Conservation (phyloP, 805 yeast genomes). For the Candida boidinii region DNA sequence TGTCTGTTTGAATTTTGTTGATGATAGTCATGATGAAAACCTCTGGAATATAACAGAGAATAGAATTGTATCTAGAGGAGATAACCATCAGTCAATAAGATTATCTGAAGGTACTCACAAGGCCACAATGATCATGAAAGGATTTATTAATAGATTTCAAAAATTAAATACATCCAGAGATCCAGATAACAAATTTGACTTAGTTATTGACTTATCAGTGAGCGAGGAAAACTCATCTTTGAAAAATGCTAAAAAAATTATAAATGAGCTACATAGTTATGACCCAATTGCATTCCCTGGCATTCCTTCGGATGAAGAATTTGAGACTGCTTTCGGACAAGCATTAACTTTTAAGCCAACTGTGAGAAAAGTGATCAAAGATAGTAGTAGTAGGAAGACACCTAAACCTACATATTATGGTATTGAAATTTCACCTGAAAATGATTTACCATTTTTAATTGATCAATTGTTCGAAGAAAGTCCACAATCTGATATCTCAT, state of each 20-base stretch:
- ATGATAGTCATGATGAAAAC: conserved; percentile 17
- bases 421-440: conserved; percentile 23
- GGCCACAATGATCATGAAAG: conserved; percentile 58
- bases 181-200: conserved; percentile 67
- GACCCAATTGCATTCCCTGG: conserved; percentile 37
- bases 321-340: conserved; percentile 36
- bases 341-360: conserved; percentile 53
- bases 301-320: conserved; percentile 31
- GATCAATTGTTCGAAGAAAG: conserved; percentile 7
- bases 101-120: conserved; percentile 34
- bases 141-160: conserved; percentile 66
- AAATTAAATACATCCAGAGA: conserved; percentile 32
- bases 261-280: conserved; percentile 25
- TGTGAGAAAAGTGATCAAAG: conserved; percentile 27
- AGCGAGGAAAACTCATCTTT: conserved; percentile 34
- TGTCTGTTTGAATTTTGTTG: conserved; percentile 63
- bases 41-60: conserved; percentile 45
- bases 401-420: conserved; percentile 38
- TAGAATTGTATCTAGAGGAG: conserved; percentile 66
- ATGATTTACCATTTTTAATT: conserved; percentile 6
- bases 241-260: conserved; percentile 36
- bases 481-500: conserved; percentile 3
- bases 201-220: conserved; percentile 49
- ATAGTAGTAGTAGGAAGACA: conserved; percentile 4
- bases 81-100: conserved; percentile 81